Evolutionary conservation across 2,329 filamentous ascomycete genomes (phyloP), one percentile per base, ranked within the genome.

Genomic region (Colletotrichum sp.): DNA sequence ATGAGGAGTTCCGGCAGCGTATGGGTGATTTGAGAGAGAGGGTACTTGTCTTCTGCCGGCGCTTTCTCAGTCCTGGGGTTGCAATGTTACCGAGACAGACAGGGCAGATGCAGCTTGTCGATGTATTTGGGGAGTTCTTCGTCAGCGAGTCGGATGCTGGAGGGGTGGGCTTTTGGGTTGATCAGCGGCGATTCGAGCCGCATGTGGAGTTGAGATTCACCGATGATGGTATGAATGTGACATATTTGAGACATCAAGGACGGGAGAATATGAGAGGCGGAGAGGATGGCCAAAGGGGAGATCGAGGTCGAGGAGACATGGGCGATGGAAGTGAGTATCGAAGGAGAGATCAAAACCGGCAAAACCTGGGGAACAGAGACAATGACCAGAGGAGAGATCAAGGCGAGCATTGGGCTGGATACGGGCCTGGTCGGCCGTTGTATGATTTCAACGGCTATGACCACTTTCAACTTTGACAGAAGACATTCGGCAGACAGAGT

Each of bases 21-120:
- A 25, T 60, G n/a, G 1, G 2, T 1, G 30, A 39, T 8, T 27
- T 68, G n/a, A 32, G 66, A 8, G 30, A 68, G 15, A 25, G 36
- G 11, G 32, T 68, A 0, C 0, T 55, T 0, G 28, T 0, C 0
- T 52, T 52, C 12, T 52, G n/a, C 22, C 4, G 3, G 44, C 44
- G 44, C 0, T 52, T 22, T 3, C 44, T 52, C 12, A 52, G 44
- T 2, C 44, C 44, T 22, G 44, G n/a, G 11, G 44, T 52, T 5
- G 44, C 44, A 22, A 13, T 52, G 44, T 13, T 52, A 0, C 44
- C 44, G 44, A 52, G 44, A 52, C 44, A 52, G 44, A 52, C 44
- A 0, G 44, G 44, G 44, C 44, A 52, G 44, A 52, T 68, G 22
- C 66, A 68, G 32, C 22, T 68, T 25, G 12, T 30, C 0, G 52